These are phyloP conservation scores for Sphagnum contortum DNA, from an alignment of 225 moss, liverwort and hornwort species.

Conservation along the genomic window DNA sequence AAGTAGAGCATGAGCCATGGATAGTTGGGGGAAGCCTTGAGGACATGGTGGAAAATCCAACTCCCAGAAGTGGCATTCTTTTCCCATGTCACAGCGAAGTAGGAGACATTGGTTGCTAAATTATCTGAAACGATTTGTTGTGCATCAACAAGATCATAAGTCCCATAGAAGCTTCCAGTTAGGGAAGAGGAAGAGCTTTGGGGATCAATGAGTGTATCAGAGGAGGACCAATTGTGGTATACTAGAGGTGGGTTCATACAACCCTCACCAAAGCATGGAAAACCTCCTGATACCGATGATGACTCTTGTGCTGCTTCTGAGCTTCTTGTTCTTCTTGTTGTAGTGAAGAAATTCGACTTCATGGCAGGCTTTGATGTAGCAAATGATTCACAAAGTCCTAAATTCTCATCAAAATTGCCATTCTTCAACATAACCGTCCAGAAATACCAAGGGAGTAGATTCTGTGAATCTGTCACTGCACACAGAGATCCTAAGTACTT, in stretches of 20 bases:
- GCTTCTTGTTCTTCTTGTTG: constrained; percentile 4
- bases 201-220: background rate
- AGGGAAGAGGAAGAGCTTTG: constrained; percentile 6
- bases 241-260: constrained; percentile 90
- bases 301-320: constrained; percentile 1
- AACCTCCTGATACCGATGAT: constrained; percentile 6
- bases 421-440: constrained; percentile 99
- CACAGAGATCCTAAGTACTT: constrained; percentile 66
- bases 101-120: constrained; percentile 22
- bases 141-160: constrained; percentile 50
- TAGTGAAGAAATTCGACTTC: background rate
- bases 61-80: constrained; percentile 51
- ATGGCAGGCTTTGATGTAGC: constrained; percentile 6
- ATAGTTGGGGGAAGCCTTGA: constrained; percentile 62
- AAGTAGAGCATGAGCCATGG: constrained; percentile 95
- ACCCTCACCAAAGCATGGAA: constrained; percentile 76
- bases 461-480: constrained; percentile 3
- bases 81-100: constrained; percentile 69
- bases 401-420: constrained; percentile 61
- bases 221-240: constrained; percentile 39
- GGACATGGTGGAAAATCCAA: constrained; percentile 70
- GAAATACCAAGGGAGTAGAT: constrained; percentile 50
- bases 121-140: constrained; percentile 2
- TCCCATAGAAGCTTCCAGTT: constrained; percentile 62
- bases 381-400: constrained; percentile 49